Conservation (phyloP, 306 rosid genomes). For the Cicer arietinum region DNA sequence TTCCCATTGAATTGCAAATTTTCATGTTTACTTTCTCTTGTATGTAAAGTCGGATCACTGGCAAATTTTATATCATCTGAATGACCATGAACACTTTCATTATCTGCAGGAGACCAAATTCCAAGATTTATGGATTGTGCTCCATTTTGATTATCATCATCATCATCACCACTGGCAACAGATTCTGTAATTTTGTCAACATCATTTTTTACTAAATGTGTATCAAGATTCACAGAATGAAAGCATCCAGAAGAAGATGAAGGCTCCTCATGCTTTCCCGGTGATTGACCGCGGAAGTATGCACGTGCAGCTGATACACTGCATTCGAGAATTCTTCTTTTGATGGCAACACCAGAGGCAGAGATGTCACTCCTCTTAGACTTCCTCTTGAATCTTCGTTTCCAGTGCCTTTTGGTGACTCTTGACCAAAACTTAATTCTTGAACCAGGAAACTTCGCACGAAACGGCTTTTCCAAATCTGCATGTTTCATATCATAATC, state of each 20-base stretch:
- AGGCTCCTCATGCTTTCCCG: constrained; percentile 54
- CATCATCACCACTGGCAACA: constrained; percentile 41
- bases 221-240: constrained; percentile 49
- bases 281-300: constrained; percentile 62
- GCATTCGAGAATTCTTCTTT: constrained; percentile 69
- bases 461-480: constrained; percentile 81
- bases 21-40: constrained; percentile 50
- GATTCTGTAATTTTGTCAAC: constrained; percentile 50
- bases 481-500: constrained; percentile 86
- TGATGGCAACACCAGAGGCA: constrained; percentile 55
- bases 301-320: constrained; percentile 73
- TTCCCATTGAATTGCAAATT: constrained; percentile 36
- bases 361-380: constrained; percentile 61
- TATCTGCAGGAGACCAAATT: constrained; percentile 36
- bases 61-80: constrained; percentile 40
- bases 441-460: constrained; percentile 66
- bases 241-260: constrained; percentile 46
- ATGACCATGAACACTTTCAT: constrained; percentile 42
- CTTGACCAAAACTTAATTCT: constrained; percentile 71
- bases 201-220: constrained; percentile 52
- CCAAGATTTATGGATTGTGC: constrained; percentile 42
- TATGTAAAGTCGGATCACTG: constrained; percentile 41
- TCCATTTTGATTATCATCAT: constrained; percentile 40
- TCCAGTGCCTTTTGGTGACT: constrained; percentile 57
- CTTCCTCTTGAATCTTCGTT: constrained; percentile 65